These are phyloP conservation scores for Kodamaea kaohsiungensis DNA, from an alignment of 805 yeast genomes.

Conservation along the genomic window DNA sequence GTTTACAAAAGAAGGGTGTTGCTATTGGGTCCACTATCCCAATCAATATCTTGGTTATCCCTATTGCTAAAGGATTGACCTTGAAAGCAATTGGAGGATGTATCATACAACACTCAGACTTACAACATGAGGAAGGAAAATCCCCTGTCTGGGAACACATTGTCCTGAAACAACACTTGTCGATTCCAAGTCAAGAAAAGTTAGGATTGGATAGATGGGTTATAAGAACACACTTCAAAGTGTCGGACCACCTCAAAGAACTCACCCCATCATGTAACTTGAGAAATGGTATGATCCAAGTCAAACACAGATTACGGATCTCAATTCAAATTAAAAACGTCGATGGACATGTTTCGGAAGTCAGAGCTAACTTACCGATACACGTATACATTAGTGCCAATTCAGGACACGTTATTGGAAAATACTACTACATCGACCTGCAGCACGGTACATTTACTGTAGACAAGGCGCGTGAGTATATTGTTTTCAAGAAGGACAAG, in stretches of 20 bases:
- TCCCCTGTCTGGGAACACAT: slow-evolving; percentile 44
- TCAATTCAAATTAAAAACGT: slow-evolving; percentile 47
- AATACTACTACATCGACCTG: slow-evolving; percentile 33
- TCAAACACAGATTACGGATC: slow-evolving; percentile 47
- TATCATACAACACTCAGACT: slow-evolving; percentile 39
- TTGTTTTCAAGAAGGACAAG: slow-evolving; percentile 30
- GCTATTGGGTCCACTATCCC: slow-evolving; percentile 49
- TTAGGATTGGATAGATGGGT: slow-evolving; percentile 45
- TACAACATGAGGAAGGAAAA: slow-evolving; percentile 33
- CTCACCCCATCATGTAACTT: slow-evolving; percentile 46
- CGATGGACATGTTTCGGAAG: slow-evolving; percentile 52
- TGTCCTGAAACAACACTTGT: slow-evolving; percentile 27
- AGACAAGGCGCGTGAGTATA: slow-evolving; percentile 25
- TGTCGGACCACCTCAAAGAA: slow-evolving; percentile 41
- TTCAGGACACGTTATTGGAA: slow-evolving; percentile 36
- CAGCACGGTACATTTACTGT: slow-evolving; percentile 24
- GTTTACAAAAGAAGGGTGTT: slow-evolving; percentile 43
- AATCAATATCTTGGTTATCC: slow-evolving; percentile 45
- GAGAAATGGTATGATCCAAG: slow-evolving; percentile 41
- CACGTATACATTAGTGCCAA: slow-evolving; percentile 43
- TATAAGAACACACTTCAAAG: slow-evolving; percentile 38
- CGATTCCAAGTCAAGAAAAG: slow-evolving; percentile 20
- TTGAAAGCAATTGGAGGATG: slow-evolving; percentile 35
- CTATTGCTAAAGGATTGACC: slow-evolving; percentile 46
- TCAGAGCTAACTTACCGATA: slow-evolving; percentile 53